phyloP scores from a whole-genome alignment of 441 rosid genomes.

The Breynia disticha region DNA sequence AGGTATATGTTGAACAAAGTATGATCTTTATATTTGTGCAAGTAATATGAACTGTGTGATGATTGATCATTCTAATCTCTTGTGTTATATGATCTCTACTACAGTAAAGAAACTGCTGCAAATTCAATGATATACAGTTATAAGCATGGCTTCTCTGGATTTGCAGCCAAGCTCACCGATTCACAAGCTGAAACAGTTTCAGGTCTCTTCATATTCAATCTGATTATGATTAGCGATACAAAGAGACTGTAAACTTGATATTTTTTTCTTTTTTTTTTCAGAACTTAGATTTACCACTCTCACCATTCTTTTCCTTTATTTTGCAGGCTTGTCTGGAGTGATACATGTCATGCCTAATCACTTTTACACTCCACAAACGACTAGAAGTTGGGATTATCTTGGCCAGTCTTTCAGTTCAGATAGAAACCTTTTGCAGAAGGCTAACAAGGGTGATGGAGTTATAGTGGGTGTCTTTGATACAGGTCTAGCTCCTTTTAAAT shows the following conservation, averaged over 20 bases:
- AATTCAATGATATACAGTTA: constrained; percentile 54
- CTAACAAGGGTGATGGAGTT: constrained; percentile 49
- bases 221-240: background rate
- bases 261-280: too few relatives aligned
- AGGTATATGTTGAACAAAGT: constrained; percentile 17
- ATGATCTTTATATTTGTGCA: background rate
- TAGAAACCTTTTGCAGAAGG: constrained; percentile 23
- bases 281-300: background rate
- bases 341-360: constrained; percentile 40
- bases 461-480: constrained; percentile 57
- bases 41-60: too few relatives aligned
- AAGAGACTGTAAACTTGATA: background rate
- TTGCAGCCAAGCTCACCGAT: constrained; percentile 54
- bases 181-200: constrained; percentile 42
- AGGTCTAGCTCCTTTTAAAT: constrained; percentile 20
- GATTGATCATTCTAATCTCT: too few relatives aligned
- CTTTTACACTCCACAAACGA: constrained; percentile 40
- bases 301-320: background rate
- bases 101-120: constrained; percentile 44
- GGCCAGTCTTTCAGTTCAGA: constrained; percentile 39
- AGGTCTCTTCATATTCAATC: constrained; percentile 18
- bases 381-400: constrained; percentile 55
- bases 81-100: too few relatives aligned
- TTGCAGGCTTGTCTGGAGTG: constrained; percentile 43
- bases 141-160: constrained; percentile 64